Evolutionary conservation across 1,284 basidiomycete species (phyloP), one percentile per base, ranked within the genome.

Genomic region (Rhizoctonia solani): DNA sequence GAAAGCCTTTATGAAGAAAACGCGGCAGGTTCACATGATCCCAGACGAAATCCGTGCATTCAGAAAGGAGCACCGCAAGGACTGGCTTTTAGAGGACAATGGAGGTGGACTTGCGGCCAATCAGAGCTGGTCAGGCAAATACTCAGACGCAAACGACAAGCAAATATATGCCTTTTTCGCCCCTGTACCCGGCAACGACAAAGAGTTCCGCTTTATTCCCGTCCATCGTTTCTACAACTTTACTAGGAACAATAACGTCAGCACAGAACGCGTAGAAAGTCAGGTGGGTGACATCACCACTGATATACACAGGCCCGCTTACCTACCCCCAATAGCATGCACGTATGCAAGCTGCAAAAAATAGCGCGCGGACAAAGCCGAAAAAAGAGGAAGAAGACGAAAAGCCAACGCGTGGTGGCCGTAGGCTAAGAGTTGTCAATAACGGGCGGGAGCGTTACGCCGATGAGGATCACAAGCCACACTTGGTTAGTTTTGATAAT

Each of bases 181-280:
- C 8, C 63, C 66, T 34, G 46, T 68, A 23, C 56, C 50, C 9
- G 69, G 68, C 29, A 63, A 52, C 47, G 47, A 63, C 29, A 66
- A 52, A 68, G 81, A 87, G 34, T 94, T 94, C 82, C 87, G 89
- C 74, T 93, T 94, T 76, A 87, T 94, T 6, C 88, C 92, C 19
- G 87, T 89, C 3, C 86, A 92, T 75, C 83, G 92, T 53, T 94
- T 90, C 88, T 95, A 94, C 80, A 92, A 92, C 76, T 93, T 94
- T 74, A 56, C 71, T 23, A 68, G 54, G 41, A 71, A 67, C 30
- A 63, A 63, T 25, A 63, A 63, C 19, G 59, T 63, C 13, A 63
- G 59, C 59, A 27, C 46, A 13, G 59, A 63, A 27, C 59, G 59
- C 2, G 59, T 63, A 29, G 59, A 63, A 34, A 63, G 37, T 49